phyloP scores from a whole-genome alignment of 2,329 filamentous ascomycete species.

The Coniochaeta ligniaria region DNA sequence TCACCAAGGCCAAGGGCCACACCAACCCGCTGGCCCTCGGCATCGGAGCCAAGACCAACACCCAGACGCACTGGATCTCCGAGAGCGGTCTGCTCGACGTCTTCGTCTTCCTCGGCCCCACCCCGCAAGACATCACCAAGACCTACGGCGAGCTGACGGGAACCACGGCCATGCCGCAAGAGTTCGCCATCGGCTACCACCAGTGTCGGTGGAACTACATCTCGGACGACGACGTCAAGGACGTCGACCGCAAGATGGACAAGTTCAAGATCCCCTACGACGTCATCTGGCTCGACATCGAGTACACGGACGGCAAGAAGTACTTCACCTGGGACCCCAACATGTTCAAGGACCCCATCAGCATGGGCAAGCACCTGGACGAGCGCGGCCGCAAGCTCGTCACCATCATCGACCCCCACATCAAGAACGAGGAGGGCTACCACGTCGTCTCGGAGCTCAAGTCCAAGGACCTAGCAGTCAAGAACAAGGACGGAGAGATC shows the following conservation, averaged over 20 bases:
- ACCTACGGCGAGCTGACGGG: constrained; percentile 87
- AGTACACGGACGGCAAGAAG: constrained; percentile 94
- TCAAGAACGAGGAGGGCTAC: constrained; percentile 85
- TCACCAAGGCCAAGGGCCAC: constrained; percentile 69
- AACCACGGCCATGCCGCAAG: constrained; percentile 82
- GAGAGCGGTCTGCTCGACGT: constrained; percentile 85
- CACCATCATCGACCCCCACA: constrained; percentile 92
- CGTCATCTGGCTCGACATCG: constrained; percentile 97
- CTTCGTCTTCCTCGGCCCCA: constrained; percentile 90
- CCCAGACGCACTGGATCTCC: constrained; percentile 94
- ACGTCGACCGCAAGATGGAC: constrained; percentile 94
- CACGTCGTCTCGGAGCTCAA: constrained; percentile 72
- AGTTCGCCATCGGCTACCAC: constrained; percentile 89
- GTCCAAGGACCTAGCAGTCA: constrained; percentile 73
- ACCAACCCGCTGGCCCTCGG: constrained; percentile 74
- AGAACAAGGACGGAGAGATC: constrained; percentile 81
- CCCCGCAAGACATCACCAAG: constrained; percentile 72
- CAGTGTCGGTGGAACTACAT: constrained; percentile 99
- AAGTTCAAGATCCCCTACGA: constrained; percentile 94
- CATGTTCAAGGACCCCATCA: constrained; percentile 77
- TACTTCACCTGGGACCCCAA: constrained; percentile 97
- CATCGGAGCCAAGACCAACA: constrained; percentile 61
- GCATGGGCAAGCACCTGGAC: constrained; percentile 84
- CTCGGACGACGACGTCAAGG: constrained; percentile 91
- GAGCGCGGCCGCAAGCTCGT: constrained; percentile 84